Percentiles rank a stretch among this genome's conserved stretches.
phyloP scores from a whole-genome alignment of 805 yeast genomes.

The Teunomyces cretensis region DNA sequence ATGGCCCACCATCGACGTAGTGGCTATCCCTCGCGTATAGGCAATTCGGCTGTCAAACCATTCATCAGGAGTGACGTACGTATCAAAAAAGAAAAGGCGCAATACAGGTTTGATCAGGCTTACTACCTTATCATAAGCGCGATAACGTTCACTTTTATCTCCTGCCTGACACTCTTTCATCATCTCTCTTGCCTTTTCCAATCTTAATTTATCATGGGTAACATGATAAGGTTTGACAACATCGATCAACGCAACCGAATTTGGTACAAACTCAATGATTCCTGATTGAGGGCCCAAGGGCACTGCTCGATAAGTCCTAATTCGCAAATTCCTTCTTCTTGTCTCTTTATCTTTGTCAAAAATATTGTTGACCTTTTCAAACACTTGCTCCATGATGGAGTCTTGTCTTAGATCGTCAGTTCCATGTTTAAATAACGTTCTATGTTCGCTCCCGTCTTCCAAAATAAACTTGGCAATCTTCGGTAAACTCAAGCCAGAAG shows the following conservation, averaged over 20 bases:
- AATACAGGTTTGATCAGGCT: conserved; percentile 63
- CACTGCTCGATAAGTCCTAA: conserved; percentile 84
- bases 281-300: conserved; percentile 90
- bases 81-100: conserved; percentile 66
- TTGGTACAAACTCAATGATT: conserved; percentile 81
- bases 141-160: conserved; percentile 42
- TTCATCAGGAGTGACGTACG: conserved; percentile 60
- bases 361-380: conserved; percentile 75
- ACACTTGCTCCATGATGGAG: conserved; percentile 96
- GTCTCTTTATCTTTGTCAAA: conserved; percentile 57
- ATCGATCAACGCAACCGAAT: conserved; percentile 71
- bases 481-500: conserved; percentile 85
- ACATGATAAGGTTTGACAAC: conserved; percentile 65
- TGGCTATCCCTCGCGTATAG: conserved; percentile 79
- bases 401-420: conserved; percentile 94
- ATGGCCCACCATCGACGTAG: conserved; percentile 83
- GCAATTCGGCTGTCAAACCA: conserved; percentile 71
- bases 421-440: conserved; percentile 75
- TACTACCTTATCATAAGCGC: conserved; percentile 48
- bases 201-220: conserved; percentile 43
- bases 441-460: conserved; percentile 58
- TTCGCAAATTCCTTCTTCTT: conserved; percentile 52
- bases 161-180: conserved; percentile 61
- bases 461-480: conserved; percentile 62
- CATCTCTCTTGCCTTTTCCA: conserved; percentile 57